Base-by-base conservation (phyloP, 768 basidiomycete species). In the Boletus rubroflammeus region DNA sequence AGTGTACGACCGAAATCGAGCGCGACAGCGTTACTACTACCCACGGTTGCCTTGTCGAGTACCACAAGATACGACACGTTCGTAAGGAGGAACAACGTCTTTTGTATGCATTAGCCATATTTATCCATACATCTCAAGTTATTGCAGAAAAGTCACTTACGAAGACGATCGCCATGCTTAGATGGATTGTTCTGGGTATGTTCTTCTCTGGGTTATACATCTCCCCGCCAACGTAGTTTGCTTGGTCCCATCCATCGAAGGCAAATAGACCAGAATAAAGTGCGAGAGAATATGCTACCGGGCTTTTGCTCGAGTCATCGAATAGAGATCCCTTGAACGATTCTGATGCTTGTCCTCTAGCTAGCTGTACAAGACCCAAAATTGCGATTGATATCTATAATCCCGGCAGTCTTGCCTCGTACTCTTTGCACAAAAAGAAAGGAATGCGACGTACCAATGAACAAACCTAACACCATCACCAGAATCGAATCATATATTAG, bases 181-280 rank as follows among this genome's bases (percentile, higher is more conserved):
- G 75, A 67, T 98, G 94, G 40, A 98, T 92, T 1, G 87, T 85
- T 53, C 87, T 78, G 3, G 95, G 95, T 44, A 98, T 86, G 62
- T 94, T 93, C 65, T 83, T 88, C 64, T 87, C 82, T 2, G 91
- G 85, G 55, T 87, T 81, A 50, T 77, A 74, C 74, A 98, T 90
- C 70, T 93, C 93, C 28, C 90, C 95, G 14, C 88, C 90, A 15
- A 98, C 90, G 58, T 88, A 96, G 67, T 93, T 94, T 28, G 82
- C 86, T 71, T 90, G 88, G 64, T 95, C 95, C 94, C 94, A 99
- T 0, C 96, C 96, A 69, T 94, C 94, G 60, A 92, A 94, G 2
- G 94, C 94, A 92, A 90, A 98, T 5, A 98, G 74, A 3, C 93
- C 92, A 11, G 93, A 96, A 70, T 97, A 99, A 6, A 98, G 75